These are phyloP conservation scores for Malassezia globosa DNA, from an alignment of 1,284 basidiomycete genomes.

Conservation along the genomic window DNA sequence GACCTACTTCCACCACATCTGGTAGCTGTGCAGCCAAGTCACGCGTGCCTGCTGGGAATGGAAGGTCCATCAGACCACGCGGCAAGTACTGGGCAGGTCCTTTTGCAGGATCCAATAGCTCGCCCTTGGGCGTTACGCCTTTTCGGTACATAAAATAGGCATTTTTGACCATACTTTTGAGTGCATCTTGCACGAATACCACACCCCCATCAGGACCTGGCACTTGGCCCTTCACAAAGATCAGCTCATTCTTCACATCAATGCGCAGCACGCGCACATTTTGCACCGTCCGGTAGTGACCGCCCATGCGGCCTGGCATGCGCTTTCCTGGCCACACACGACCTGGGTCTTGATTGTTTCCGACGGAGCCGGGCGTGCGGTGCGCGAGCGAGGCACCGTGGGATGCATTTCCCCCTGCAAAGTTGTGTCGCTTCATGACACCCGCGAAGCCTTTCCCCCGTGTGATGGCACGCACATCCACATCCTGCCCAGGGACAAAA, in stretches of 20 bases:
- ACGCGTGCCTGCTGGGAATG: conserved; percentile 80
- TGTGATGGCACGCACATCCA: conserved; percentile 87
- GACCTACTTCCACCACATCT: conserved; percentile 30
- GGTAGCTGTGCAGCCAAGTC: conserved; percentile 58
- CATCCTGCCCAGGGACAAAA: conserved; percentile 93
- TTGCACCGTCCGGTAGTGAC: conserved; percentile 54
- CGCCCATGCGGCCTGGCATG: conserved; percentile 92
- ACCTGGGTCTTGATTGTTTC: conserved; percentile 79
- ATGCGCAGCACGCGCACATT: conserved; percentile 75
- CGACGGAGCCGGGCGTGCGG: conserved; percentile 82
- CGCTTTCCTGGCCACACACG: conserved; percentile 92
- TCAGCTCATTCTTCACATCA: conserved; percentile 69
- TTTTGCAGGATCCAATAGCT: conserved; percentile 60
- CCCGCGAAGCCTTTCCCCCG: conserved; percentile 95
- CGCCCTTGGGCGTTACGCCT: conserved; percentile 47
- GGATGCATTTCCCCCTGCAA: conserved; percentile 78
- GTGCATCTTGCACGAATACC: conserved; percentile 45
- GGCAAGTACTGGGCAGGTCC: conserved; percentile 66
- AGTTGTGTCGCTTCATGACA: conserved; percentile 92
- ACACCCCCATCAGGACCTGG: conserved; percentile 53
- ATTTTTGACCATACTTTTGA: conserved; percentile 36
- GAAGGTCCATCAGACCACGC: conserved; percentile 67
- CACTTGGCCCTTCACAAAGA: conserved; percentile 63
- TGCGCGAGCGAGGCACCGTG: conserved; percentile 95
- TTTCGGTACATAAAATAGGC: conserved; percentile 35